phyloP scores from a whole-genome alignment of 768 basidiomycete genomes.

The Guyanaporus albipodus region DNA sequence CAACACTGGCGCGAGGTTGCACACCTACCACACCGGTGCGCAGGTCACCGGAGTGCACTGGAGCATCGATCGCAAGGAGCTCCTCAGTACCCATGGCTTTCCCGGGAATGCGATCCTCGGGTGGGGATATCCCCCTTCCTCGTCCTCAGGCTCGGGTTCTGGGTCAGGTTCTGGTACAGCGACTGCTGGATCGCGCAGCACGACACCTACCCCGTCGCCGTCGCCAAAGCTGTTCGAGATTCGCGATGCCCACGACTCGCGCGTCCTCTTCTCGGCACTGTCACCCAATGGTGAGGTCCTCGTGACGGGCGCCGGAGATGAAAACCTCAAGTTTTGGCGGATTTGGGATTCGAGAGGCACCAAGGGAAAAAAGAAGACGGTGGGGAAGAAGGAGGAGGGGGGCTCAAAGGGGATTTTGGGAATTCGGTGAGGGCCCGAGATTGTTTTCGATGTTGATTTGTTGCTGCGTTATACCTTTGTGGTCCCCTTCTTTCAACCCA shows the following conservation, averaged over 20 bases:
- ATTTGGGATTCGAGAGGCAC: slow-evolving; percentile 62
- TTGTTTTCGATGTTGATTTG: neutral
- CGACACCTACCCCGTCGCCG: slow-evolving; percentile 13
- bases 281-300: slow-evolving; percentile 90
- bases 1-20: slow-evolving; percentile 87
- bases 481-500: neutral
- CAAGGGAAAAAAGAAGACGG: slow-evolving; percentile 32
- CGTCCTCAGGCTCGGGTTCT: slow-evolving; percentile 61
- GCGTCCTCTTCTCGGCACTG: slow-evolving; percentile 82
- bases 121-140: slow-evolving; percentile 68
- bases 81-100: slow-evolving; percentile 91
- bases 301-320: slow-evolving; percentile 89
- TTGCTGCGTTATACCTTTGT: neutral
- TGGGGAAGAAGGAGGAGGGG: slow-evolving; percentile 34
- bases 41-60: slow-evolving; percentile 92
- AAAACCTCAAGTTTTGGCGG: slow-evolving; percentile 96
- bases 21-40: slow-evolving; percentile 80
- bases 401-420: slow-evolving; percentile 32
- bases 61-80: slow-evolving; percentile 83
- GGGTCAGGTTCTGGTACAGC: slow-evolving; percentile 22
- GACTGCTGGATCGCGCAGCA: slow-evolving; percentile 10
- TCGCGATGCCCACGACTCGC: slow-evolving; percentile 87
- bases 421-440: slow-evolving; percentile 32
- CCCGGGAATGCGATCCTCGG: slow-evolving; percentile 83
- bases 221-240: slow-evolving; percentile 45